Conservation (phyloP, 2,329 filamentous ascomycete species). For the Diaporthe velutina region DNA sequence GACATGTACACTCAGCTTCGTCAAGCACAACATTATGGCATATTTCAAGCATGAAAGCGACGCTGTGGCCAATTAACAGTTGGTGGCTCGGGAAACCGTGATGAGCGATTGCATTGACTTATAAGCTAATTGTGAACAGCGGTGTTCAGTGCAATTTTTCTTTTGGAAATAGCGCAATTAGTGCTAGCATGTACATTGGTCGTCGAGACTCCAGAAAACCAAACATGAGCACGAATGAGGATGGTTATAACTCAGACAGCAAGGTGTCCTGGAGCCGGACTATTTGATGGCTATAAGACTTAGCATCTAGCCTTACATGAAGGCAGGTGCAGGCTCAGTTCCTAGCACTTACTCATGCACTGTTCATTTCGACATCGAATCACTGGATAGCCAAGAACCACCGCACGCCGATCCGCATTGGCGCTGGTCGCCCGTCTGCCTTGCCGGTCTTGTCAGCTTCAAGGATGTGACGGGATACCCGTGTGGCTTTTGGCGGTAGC, state of each 20-base stretch:
- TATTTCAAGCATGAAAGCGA: no score
- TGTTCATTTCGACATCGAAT: background rate
- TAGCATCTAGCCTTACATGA: background rate
- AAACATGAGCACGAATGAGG: background rate
- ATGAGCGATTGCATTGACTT: background rate
- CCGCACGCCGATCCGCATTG: background rate
- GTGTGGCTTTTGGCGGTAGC: constrained; percentile 17
- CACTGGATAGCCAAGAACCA: background rate
- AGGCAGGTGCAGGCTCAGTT: background rate
- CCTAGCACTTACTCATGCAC: background rate
- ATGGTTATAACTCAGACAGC: background rate
- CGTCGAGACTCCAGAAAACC: background rate
- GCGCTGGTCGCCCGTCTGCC: background rate
- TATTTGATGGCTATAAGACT: no score
- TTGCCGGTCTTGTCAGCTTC: background rate
- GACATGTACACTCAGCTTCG: no score
- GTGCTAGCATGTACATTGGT: background rate
- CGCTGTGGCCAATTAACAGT: background rate
- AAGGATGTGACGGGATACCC: background rate
- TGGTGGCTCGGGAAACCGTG: background rate
- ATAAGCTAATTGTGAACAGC: background rate
- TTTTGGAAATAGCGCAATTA: background rate
- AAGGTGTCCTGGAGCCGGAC: background rate
- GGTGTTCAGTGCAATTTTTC: background rate
- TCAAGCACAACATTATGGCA: no score